These are phyloP conservation scores for Metroxylon sagu DNA, from an alignment of 176 grass and related monocot genomes.

Conservation along the genomic window DNA sequence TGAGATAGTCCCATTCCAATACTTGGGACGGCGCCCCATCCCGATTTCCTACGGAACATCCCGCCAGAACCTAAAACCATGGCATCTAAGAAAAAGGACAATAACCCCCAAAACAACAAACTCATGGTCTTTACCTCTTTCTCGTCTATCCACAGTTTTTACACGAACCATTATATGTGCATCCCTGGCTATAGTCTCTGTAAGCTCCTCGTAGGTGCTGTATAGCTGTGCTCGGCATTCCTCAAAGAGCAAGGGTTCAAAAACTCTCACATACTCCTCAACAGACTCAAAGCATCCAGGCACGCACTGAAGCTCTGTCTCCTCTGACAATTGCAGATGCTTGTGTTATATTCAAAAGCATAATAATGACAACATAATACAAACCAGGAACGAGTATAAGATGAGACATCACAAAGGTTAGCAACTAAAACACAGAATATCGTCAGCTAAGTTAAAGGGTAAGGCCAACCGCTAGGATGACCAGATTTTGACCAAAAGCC, in stretches of 20 bases:
- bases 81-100: neutral
- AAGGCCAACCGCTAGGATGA: too few relatives aligned
- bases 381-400: too few relatives aligned
- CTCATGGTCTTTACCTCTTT: constrained; percentile 55
- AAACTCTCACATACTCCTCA: constrained; percentile 88
- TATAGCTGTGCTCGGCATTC: constrained; percentile 95
- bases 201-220: constrained; percentile 88
- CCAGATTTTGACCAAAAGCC: too few relatives aligned
- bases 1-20: too few relatives aligned
- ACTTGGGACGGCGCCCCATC: too few relatives aligned
- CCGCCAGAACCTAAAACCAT: neutral
- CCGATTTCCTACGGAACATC: too few relatives aligned
- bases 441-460: too few relatives aligned
- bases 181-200: constrained; percentile 65
- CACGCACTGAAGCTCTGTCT: constrained; percentile 86
- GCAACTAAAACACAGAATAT: too few relatives aligned
- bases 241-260: constrained; percentile 99
- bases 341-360: neutral
- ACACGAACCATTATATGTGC: constrained; percentile 69
- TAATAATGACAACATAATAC: neutral
- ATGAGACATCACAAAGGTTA: too few relatives aligned
- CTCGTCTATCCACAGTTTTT: constrained; percentile 76
- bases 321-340: constrained; percentile 51
- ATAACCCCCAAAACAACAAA: neutral
- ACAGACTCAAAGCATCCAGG: constrained; percentile 87